These are phyloP conservation scores for Babesia caballi DNA, from an alignment of 169 alveolate genomes.

Conservation along the genomic window DNA sequence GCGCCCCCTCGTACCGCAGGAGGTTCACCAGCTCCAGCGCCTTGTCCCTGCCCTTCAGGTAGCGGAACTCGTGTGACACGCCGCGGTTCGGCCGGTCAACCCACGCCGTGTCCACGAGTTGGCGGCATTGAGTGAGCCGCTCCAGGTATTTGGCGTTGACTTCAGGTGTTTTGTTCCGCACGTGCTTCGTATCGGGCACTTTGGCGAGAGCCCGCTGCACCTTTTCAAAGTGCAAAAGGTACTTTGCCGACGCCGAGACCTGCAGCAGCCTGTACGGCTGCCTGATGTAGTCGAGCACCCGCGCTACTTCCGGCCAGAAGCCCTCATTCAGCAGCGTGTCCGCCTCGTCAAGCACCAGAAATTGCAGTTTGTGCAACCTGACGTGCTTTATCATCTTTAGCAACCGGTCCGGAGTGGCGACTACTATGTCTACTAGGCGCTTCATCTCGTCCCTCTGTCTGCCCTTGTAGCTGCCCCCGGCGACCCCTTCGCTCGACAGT, in stretches of 20 bases:
- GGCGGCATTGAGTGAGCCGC: conserved; percentile 3
- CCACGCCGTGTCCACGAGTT: conserved; percentile 42
- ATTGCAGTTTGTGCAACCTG: conserved; percentile 22
- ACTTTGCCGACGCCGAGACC: conserved; percentile 44
- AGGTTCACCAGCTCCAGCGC: conserved; percentile 50
- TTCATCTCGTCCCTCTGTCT: conserved; percentile 43
- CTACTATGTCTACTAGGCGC: conserved; percentile 60
- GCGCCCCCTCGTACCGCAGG: conserved; percentile 25
- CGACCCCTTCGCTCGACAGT: conserved; percentile 18
- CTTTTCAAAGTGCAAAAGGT: conserved; percentile 35
- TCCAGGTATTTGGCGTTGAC: conserved; percentile 10
- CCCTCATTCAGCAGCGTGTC: conserved; percentile 54
- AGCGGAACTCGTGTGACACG: conserved; percentile 38
- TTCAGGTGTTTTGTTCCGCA: background rate
- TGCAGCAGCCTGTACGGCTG: conserved; percentile 13
- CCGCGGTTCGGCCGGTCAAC: conserved; percentile 57
- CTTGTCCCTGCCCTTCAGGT: conserved; percentile 35
- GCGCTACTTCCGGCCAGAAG: conserved; percentile 37
- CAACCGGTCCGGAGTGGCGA: conserved; percentile 53
- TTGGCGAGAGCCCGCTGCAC: conserved; percentile 35
- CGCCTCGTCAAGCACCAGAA: conserved; percentile 53
- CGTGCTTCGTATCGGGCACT: conserved; percentile 3
- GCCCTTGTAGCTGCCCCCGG: conserved; percentile 35
- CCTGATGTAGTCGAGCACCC: conserved; percentile 17
- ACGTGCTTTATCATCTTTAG: conserved; percentile 29